Base-by-base conservation (phyloP, 2,329 filamentous ascomycete genomes). In the Ascochyta rabiei region DNA sequence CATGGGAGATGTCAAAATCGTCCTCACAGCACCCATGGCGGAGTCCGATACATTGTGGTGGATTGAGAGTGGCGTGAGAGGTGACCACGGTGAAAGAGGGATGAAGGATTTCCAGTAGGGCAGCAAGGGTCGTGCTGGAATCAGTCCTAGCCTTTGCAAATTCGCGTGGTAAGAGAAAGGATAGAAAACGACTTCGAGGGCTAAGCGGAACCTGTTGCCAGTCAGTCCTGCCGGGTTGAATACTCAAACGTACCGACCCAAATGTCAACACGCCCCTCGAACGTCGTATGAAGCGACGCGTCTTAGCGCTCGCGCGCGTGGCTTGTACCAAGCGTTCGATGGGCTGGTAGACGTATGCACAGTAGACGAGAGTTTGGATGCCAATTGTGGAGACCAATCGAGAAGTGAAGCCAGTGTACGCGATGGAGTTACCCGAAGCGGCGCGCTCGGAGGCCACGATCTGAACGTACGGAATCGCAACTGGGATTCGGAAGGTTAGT, bases 141-240 rank as follows among this genome's bases (percentile, higher is more conserved):
- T 39, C 7, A 75, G 62, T 2, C 69, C 71, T 28, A 75, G 55
- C 24, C 67, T 57, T 60, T 74, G 72, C 18, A 74, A 53, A 38
- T 49, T 57, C 5, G 63, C 62, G 56, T 73, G 67, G 38, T 74
- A 72, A 6, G 61, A 62, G n/a, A 74, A 63, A 4, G 72, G 71
- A 50, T 67, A 74, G 46, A 69, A 68, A 3, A 69, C 26, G 4
- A 72, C 16, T 41, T 73, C 68, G 12, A 74, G 58, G 10, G 53
- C 50, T 19, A 71, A 30, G n/a, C 64, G 66, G 38, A 73, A 58
- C 19, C 72, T 74, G n/a, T 15, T 18, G 19, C 8, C 4, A n/a
- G 37, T 55, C 31, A 55, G 41, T 16, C 18, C 26, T 35, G 37
- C 16, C 37, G 2, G 21, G 9, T 6, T 15, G 24, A 15, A 16